Percentiles rank a stretch among this genome's conserved stretches.
Evolutionary conservation across 2,329 filamentous ascomycete species (phyloP).

Genomic region (Mycosphaerella sp.): DNA sequence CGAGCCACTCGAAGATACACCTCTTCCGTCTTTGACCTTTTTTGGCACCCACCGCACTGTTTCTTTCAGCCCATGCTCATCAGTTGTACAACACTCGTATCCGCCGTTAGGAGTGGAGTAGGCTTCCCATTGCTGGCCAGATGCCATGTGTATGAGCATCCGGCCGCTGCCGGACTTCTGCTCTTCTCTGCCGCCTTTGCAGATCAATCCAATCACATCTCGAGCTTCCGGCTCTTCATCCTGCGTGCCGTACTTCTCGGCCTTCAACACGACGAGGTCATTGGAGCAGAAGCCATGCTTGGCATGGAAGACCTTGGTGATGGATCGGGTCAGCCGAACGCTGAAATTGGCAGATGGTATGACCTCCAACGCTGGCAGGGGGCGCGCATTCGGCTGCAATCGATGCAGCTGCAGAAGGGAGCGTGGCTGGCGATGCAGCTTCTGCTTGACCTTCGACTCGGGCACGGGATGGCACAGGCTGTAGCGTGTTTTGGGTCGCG

Average conservation of each 20-base stretch:
- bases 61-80: slow-evolving; percentile 52
- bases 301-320: slow-evolving; percentile 58
- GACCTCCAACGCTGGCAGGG: slow-evolving; percentile 65
- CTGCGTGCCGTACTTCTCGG: slow-evolving; percentile 57
- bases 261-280: slow-evolving; percentile 65
- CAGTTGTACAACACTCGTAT: slow-evolving; percentile 54
- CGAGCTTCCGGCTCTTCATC: slow-evolving; percentile 48
- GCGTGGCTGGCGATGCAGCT: slow-evolving; percentile 61
- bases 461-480: slow-evolving; percentile 62
- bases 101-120: slow-evolving; percentile 40
- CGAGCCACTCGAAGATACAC: slow-evolving; percentile 26
- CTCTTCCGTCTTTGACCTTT: slow-evolving; percentile 34
- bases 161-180: slow-evolving; percentile 51
- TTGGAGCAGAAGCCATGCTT: slow-evolving; percentile 60
- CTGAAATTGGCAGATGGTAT: slow-evolving; percentile 55
- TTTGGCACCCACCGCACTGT: slow-evolving; percentile 66
- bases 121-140: slow-evolving; percentile 43
- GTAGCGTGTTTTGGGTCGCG: slow-evolving; percentile 55
- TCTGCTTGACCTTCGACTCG: slow-evolving; percentile 50
- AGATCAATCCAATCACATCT: slow-evolving; percentile 64
- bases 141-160: slow-evolving; percentile 61
- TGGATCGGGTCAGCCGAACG: slow-evolving; percentile 54
- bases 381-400: slow-evolving; percentile 54
- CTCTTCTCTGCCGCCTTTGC: slow-evolving; percentile 37
- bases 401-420: slow-evolving; percentile 67